Base-by-base conservation (phyloP, 2,329 filamentous ascomycete genomes). In the Knufia petricola region DNA sequence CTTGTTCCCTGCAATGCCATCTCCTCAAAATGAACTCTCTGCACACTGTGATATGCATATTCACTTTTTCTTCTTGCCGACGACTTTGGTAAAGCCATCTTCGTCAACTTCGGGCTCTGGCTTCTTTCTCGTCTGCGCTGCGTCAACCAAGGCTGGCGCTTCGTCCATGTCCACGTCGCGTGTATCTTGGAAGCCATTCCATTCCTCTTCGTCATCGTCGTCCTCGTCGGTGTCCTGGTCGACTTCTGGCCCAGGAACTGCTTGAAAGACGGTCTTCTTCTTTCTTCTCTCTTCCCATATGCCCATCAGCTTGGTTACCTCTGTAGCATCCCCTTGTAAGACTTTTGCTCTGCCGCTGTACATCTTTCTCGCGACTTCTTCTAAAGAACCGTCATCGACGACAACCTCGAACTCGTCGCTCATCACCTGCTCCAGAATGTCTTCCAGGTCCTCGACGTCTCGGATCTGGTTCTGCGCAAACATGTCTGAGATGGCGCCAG, bases 371-470 rank as follows among this genome's bases (percentile, higher is more conserved):
- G 88, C 88, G 4, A 94, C 78, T 49, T 82, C 77, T 46, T 77
- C 80, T 28, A 82, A 85, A 41, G 83, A 90, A 59, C 88, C 89
- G 65, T 98, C 92, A 61, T 96, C 92, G 23, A 95, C 79, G 49
- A 86, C 83, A 48, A 92, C 84, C 60, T 95, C 88, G 61, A 96
- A 98, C 67, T 98, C 92, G 69, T 96, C 92, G 54, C 85, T 77
- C 84, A 96, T 92, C 52, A 95, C 82, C 61, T 95, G 86, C 40
- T 95, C 72, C 41, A 96, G 73, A 45, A 94, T 81, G 34, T 83
- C 77, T 70, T 96, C 90, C 37, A 95, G 72, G 59, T 95, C 87
- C 55, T 84, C 80, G 15, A 77, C 70, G 58, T 95, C 85, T 9
- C 85, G 81, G 48, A 79, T 72, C 1, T 79, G 73, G 15, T 61